phyloP scores from a whole-genome alignment of 352 stramenopile species.

The Pythium monospermum region DNA sequence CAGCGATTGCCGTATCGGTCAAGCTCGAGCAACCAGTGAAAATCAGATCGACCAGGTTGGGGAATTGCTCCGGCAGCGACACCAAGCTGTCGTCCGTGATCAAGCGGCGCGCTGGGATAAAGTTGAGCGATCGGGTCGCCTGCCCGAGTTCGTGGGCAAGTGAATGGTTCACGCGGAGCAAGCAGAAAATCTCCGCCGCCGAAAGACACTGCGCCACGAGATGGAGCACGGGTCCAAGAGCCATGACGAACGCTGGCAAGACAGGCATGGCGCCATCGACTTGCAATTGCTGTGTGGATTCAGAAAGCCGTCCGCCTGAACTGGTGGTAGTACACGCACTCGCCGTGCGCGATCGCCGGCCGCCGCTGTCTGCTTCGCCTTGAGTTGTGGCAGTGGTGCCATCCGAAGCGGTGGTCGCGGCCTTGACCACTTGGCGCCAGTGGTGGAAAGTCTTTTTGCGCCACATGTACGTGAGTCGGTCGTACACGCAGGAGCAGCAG shows the following conservation, averaged over 20 bases:
- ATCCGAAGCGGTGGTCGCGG: conserved; percentile 1
- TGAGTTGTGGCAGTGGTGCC: too few species aligned
- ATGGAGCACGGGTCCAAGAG: conserved; percentile 38
- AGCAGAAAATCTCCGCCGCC: conserved; percentile 47
- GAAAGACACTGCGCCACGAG: conserved; percentile 37
- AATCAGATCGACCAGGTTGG: conserved; percentile 41
- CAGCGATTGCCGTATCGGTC: conserved; percentile 40
- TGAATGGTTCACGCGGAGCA: conserved; percentile 41
- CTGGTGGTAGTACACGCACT: conserved; percentile 6
- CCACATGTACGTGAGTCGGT: conserved; percentile 69
- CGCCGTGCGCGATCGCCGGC: conserved; percentile 1
- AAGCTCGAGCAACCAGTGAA: conserved; percentile 61
- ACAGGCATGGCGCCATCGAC: neutral
- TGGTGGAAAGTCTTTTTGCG: conserved; percentile 77
- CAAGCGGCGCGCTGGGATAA: conserved; percentile 45
- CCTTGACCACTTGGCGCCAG: conserved; percentile 45
- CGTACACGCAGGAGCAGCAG: conserved; percentile 62
- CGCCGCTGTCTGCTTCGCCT: neutral
- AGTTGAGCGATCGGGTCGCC: conserved; percentile 38
- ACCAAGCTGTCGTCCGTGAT: conserved; percentile 43
- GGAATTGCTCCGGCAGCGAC: conserved; percentile 39
- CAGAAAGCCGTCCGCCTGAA: neutral
- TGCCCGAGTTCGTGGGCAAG: conserved; percentile 39
- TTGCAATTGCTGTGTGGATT: neutral
- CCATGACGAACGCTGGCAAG: conserved; percentile 10